phyloP scores from a whole-genome alignment of 257 asterid species.

The Leptodermis oblonga region DNA sequence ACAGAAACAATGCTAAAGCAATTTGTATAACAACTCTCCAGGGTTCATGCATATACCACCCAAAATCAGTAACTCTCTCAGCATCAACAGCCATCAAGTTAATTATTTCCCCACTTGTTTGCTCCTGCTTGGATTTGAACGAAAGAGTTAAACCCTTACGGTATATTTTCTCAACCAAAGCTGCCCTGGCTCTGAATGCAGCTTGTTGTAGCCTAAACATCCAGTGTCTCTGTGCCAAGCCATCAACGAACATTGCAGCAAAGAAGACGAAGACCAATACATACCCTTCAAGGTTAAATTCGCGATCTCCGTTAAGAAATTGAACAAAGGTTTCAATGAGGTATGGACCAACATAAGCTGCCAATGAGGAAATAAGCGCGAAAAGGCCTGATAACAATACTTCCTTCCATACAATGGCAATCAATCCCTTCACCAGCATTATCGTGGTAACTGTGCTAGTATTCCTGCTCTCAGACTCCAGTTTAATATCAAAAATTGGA shows the following conservation, averaged over 20 bases:
- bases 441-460: constrained; percentile 42
- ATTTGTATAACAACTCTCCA: constrained; percentile 73
- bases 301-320: constrained; percentile 52
- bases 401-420: constrained; percentile 48
- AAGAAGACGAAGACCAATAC: constrained; percentile 51
- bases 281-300: constrained; percentile 52
- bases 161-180: constrained; percentile 70
- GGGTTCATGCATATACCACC: constrained; percentile 80
- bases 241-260: constrained; percentile 60
- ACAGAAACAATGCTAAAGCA: constrained; percentile 50
- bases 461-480: constrained; percentile 35
- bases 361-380: constrained; percentile 37
- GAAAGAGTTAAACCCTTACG: constrained; percentile 69
- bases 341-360: constrained; percentile 74
- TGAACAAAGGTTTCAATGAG: constrained; percentile 74
- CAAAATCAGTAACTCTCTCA: constrained; percentile 64
- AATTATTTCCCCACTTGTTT: constrained; percentile 74
- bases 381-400: constrained; percentile 42
- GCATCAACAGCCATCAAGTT: constrained; percentile 86
- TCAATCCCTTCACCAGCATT: constrained; percentile 65
- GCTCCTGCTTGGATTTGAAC: constrained; percentile 63
- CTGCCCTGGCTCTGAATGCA: constrained; percentile 74
- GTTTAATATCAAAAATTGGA: constrained; percentile 42
- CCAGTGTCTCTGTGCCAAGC: constrained; percentile 66
- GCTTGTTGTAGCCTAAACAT: constrained; percentile 64